phyloP scores from a whole-genome alignment of 2,329 filamentous ascomycete species.

The Fusarium tanahbumbuense region DNA sequence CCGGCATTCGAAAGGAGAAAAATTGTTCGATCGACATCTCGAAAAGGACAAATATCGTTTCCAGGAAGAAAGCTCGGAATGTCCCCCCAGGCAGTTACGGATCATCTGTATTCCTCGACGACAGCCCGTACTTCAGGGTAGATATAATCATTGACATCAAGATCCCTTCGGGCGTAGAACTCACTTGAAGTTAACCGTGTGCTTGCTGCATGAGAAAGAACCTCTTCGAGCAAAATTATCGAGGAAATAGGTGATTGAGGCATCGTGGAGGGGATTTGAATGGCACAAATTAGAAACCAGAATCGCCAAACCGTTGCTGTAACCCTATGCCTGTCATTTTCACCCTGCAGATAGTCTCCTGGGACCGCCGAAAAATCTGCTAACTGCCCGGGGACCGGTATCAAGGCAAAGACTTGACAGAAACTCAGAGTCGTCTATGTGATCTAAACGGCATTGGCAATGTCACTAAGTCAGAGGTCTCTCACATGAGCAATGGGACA shows the following conservation, averaged over 20 bases:
- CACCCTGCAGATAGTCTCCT: not conserved
- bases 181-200: no score
- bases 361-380: not conserved
- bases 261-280: not conserved
- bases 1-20: slow-evolving; percentile 56
- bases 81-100: slow-evolving; percentile 55
- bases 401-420: no score
- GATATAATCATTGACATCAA: slow-evolving; percentile 49
- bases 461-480: not conserved
- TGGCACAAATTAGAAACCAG: not conserved
- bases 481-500: not conserved
- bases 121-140: slow-evolving; percentile 59
- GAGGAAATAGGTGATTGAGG: not conserved
- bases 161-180: no score
- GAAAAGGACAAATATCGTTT: slow-evolving; percentile 50
- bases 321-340: not conserved
- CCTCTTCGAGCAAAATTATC: not conserved
- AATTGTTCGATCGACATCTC: slow-evolving; percentile 49
- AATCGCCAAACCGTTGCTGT: not conserved
- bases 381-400: no score
- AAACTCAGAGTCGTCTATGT: not conserved
- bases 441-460: not conserved
- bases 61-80: slow-evolving; percentile 55
- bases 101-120: slow-evolving; percentile 57
- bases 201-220: no score